Base-by-base conservation (phyloP, 2,329 filamentous ascomycete species). In the Fusarium domesticum region DNA sequence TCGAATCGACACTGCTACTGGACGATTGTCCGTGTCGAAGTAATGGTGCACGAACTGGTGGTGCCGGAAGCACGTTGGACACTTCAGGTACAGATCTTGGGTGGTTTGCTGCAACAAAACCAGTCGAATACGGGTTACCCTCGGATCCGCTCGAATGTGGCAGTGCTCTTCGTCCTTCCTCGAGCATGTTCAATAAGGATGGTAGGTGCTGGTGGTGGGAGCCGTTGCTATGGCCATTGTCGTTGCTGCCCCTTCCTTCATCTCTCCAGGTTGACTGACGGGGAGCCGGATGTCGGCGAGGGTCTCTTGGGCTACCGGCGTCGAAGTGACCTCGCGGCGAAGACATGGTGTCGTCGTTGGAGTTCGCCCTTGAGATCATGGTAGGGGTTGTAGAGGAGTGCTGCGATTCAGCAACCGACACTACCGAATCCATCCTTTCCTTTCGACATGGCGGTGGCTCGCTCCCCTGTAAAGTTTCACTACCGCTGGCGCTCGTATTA, bases 11-110 rank as follows among this genome's bases (percentile, higher is more conserved):
- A 36, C 71, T 77, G 23, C 70, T 70, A 14, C 54, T 64, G 4
- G 72, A 75, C 3, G 72, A 73, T 16, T 69, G 66, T 34, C 78
- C 74, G 19, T 74, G 71, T 31, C 65, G 70, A 28, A 77, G 57
- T 3, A 67, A 59, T 2, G 75, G 73, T 16, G 65, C 44, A 39
- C 58, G 58, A 3, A 40, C 43, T 5, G 48, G 53, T 4, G 63
- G 37, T 56, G 65, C 35, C n/a, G 66, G 47, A 57, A 64, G 43
- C 3, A 54, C 47, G 17, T 51, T 60, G 30, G 52, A 37, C 34
- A 58, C 20, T 42, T 61, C 53, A 30, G 61, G 48, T 35, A 64
- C 41, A 41, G 60, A 35, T 44, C 64, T 39, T 43, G 65, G 54
- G 46, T 66, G 46, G 37, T 64, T 64, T 18, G 60, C 60, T 15